Evolutionary conservation across 805 yeast species (phyloP).

Genomic region (Yamadazyma ubonensis): DNA sequence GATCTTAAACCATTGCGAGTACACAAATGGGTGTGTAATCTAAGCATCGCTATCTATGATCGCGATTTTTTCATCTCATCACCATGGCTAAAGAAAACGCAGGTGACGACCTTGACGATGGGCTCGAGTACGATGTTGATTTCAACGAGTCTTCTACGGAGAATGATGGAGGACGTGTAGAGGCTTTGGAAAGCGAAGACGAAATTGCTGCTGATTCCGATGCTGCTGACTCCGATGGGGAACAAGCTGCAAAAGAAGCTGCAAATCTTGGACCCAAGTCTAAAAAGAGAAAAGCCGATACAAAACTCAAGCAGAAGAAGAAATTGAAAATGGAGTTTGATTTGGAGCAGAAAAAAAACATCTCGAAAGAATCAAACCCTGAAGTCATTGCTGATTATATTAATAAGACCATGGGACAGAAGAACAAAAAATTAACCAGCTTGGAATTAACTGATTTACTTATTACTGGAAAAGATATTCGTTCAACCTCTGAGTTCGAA

Average conservation of each 20-base stretch:
- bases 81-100: constrained; percentile 9
- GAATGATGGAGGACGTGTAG: constrained; percentile 17
- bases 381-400: constrained; percentile 67
- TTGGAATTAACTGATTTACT: constrained; percentile 71
- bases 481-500: constrained; percentile 58
- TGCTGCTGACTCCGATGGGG: constrained; percentile 10
- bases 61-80: constrained; percentile 11
- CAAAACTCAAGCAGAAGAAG: constrained; percentile 62
- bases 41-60: too few relatives aligned
- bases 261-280: too few relatives aligned
- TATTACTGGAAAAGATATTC: constrained; percentile 53
- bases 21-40: too few relatives aligned
- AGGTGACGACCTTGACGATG: constrained; percentile 80
- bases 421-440: constrained; percentile 66
- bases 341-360: constrained; percentile 50
- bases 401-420: constrained; percentile 56
- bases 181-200: constrained; percentile 29
- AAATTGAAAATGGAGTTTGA: constrained; percentile 66
- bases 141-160: constrained; percentile 27
- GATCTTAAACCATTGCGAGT: too few relatives aligned
- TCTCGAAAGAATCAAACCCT: constrained; percentile 53
- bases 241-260: constrained; percentile 2
- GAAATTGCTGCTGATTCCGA: constrained; percentile 15
- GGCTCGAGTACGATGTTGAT: constrained; percentile 59
- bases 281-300: constrained; percentile 24